These are phyloP conservation scores for Eudorina sp. DNA, from an alignment of 139 green algal genomes.

Conservation along the genomic window DNA sequence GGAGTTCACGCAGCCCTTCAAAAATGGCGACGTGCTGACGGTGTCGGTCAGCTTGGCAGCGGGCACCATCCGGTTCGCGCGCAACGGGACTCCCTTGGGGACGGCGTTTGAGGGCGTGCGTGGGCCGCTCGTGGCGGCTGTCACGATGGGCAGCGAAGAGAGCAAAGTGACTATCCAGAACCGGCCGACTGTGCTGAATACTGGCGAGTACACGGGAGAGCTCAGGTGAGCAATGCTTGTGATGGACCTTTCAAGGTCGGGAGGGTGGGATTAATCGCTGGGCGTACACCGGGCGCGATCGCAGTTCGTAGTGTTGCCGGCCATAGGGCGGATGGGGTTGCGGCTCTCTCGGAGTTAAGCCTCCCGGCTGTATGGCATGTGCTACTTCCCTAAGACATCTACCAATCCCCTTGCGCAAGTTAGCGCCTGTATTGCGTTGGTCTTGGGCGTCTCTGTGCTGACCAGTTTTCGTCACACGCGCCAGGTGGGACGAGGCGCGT, in stretches of 20 bases:
- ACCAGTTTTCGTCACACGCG: neutral
- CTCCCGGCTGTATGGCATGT: neutral
- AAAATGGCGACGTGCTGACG: conserved; percentile 76
- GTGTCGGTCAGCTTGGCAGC: conserved; percentile 63
- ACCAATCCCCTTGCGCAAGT: neutral
- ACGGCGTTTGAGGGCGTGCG: conserved; percentile 67
- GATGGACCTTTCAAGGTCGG: neutral
- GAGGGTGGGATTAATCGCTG: no score
- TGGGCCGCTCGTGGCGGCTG: conserved; percentile 68
- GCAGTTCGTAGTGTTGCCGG: neutral
- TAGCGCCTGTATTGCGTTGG: neutral
- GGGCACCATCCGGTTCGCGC: conserved; percentile 64
- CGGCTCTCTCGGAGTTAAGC: neutral
- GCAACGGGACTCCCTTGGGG: conserved; percentile 69
- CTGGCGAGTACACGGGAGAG: conserved; percentile 75
- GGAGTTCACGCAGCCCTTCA: conserved; percentile 71
- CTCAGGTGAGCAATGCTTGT: conserved; percentile 57
- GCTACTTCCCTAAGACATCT: neutral
- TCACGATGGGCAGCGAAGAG: conserved; percentile 73
- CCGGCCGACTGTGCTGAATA: conserved; percentile 75
- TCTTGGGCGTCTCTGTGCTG: neutral
- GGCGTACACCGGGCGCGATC: no score
- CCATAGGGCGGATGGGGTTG: no score
- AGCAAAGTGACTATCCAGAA: conserved; percentile 81
- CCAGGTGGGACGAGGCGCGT: conserved; percentile 72